Percentiles rank a stretch among this genome's conserved stretches.
Conservation (phyloP, 1,284 basidiomycete species). For the Moesziomyces sp. region DNA sequence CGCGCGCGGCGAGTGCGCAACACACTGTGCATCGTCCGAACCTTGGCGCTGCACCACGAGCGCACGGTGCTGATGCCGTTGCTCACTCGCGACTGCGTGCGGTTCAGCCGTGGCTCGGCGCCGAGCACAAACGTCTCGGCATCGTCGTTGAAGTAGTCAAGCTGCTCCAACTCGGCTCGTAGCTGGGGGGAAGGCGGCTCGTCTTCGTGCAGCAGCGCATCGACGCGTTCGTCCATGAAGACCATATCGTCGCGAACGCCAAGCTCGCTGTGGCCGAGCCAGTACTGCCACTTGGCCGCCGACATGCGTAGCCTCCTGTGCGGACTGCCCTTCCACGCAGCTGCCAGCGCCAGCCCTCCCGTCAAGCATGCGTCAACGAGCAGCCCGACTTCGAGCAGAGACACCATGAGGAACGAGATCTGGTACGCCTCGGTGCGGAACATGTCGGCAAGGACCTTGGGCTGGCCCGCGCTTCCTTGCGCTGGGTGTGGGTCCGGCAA, state of each 20-base stretch:
- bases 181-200: slow-evolving; percentile 13
- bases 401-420: slow-evolving; percentile 51
- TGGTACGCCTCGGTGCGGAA: slow-evolving; percentile 52
- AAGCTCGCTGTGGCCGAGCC: slow-evolving; percentile 23
- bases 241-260: slow-evolving; percentile 11
- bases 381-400: slow-evolving; percentile 54
- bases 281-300: slow-evolving; percentile 36
- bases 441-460: slow-evolving; percentile 13
- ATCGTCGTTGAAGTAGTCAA: slow-evolving; percentile 28
- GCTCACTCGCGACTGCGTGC: slow-evolving; percentile 18
- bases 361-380: slow-evolving; percentile 34
- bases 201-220: slow-evolving; percentile 30
- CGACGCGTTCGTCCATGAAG: slow-evolving; percentile 24
- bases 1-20: slow-evolving; percentile 14
- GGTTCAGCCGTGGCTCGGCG: slow-evolving; percentile 1
- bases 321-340: slow-evolving; percentile 11
- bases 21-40: slow-evolving; percentile 8
- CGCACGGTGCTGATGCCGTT: slow-evolving; percentile 9
- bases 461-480: background rate
- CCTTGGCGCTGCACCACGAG: slow-evolving; percentile 6
- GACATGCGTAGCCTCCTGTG: slow-evolving; percentile 21
- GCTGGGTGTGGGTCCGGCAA: background rate
- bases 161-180: slow-evolving; percentile 4
- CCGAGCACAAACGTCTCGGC: slow-evolving; percentile 8
- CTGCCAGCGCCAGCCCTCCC: slow-evolving; percentile 16